Base-by-base conservation (phyloP, 169 alveolate species). In the Plasmodium yoelii region DNA sequence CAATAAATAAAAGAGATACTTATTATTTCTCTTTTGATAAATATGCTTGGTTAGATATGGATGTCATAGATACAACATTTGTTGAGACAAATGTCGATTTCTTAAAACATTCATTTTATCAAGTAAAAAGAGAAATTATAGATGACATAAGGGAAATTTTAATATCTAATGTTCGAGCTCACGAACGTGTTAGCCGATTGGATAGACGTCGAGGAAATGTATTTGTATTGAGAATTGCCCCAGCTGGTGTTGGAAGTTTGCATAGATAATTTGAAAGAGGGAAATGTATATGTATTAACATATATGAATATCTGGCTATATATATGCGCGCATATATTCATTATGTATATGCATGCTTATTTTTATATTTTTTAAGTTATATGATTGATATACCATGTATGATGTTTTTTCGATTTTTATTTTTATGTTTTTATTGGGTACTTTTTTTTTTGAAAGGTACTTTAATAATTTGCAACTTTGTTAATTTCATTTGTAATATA, bases 171-270 rank as follows among this genome's bases (percentile, higher is more conserved):
- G 90, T 90, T 28, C 92, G 98, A 13, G 98, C 98, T 15, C 94
- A 92, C 19, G 95, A 95, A 57, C 82, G 98, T 46, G 95, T 92
- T 13, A 92, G 96, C 15, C 61, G 98, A 39, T 94, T 96, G 46
- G 98, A 96, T 70, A 87, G 96, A 39, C 56, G 98, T 42, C 87
- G 97, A 55, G 98, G 98, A 0, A 96, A 96, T 74, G 98, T 96
- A 8, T 96, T 92, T 84, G 97, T 94, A 26, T 80, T 94, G 67
- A 86, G 97, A 10, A 94, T 94, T 18, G 97, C 97, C 15, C 97
- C 97, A 24, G 95, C 96, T 3, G 91, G 69, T 47, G 91, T 86
- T 10, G 91, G 91, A 26, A 86, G 91, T 55, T 55, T 86, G 39
- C 91, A 86, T 49, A 24, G 91, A 63, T 86, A 70, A 53, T 8